Conservation (phyloP, 768 basidiomycete species). For the Lentinula guzmanii region DNA sequence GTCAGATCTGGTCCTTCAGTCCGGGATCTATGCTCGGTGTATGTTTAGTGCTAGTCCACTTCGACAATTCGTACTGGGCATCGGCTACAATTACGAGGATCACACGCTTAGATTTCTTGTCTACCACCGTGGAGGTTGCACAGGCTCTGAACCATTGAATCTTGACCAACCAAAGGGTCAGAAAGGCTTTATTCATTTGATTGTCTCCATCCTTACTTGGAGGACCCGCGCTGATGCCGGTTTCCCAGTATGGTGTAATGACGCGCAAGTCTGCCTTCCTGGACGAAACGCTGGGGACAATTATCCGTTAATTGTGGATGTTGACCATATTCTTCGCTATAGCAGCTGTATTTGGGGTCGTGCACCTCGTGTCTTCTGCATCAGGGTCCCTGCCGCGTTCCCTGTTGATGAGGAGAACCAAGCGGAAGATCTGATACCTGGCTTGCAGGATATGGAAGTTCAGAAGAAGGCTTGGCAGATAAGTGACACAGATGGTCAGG, state of each 20-base stretch:
- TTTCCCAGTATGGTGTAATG: constrained; percentile 6
- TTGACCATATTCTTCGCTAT: background rate
- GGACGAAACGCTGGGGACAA: background rate
- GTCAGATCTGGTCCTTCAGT: background rate
- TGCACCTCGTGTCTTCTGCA: background rate
- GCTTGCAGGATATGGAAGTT: background rate
- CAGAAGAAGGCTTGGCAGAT: background rate
- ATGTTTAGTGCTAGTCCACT: background rate
- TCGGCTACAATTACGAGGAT: background rate
- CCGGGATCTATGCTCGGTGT: background rate
- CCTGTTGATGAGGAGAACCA: background rate
- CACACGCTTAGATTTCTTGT: background rate
- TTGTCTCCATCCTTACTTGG: constrained; percentile 11
- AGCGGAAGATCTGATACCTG: background rate
- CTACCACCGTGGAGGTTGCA: background rate
- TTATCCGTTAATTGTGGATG: background rate
- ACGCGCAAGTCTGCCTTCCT: constrained; percentile 1
- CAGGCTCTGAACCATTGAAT: background rate
- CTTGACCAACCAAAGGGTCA: background rate
- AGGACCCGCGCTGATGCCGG: constrained; percentile 7
- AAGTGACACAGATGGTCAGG: background rate
- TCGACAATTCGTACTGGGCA: background rate
- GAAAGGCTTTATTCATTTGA: background rate
- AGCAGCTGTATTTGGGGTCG: background rate
- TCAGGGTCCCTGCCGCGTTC: background rate